These are phyloP conservation scores for Cadophora luteo-olivacea DNA, from an alignment of 2,329 filamentous ascomycete genomes.

Conservation along the genomic window DNA sequence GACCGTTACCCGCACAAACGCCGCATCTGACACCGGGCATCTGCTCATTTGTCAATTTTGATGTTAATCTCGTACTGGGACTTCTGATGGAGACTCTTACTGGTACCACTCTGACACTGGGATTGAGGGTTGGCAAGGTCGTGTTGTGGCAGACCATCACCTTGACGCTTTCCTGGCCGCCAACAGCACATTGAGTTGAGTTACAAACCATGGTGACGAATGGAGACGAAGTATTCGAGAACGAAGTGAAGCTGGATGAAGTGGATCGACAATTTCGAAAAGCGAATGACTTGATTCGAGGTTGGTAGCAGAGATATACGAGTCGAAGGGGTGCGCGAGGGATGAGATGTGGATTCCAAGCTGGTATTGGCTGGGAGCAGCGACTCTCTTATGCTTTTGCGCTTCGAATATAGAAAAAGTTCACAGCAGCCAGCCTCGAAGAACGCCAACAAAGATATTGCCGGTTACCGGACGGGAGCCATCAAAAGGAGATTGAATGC, in stretches of 20 bases:
- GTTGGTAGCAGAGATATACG: background rate
- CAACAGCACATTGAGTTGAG: constrained; percentile 17
- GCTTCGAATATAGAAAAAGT: background rate
- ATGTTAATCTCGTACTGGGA: background rate
- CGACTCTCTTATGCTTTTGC: constrained; percentile 13
- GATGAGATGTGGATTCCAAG: background rate
- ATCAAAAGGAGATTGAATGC: constrained; percentile 26
- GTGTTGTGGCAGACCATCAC: constrained; percentile 21
- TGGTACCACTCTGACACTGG: constrained; percentile 32
- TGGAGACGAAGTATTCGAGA: background rate
- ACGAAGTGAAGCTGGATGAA: background rate
- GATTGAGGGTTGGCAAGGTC: constrained; percentile 17
- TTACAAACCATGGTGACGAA: constrained; percentile 27
- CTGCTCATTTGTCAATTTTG: constrained; percentile 36
- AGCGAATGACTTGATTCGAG: background rate
- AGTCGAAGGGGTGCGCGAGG: background rate
- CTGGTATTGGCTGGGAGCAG: constrained; percentile 1
- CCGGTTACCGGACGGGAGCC: constrained; percentile 13
- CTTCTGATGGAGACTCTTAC: constrained; percentile 22
- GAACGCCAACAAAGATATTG: constrained; percentile 15
- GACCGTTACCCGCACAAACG: constrained; percentile 55
- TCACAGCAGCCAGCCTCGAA: constrained; percentile 13
- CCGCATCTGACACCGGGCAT: constrained; percentile 60
- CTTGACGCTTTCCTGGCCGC: constrained; percentile 8
- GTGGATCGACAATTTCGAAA: background rate